phyloP scores from a whole-genome alignment of 2,329 filamentous ascomycete species.

The Aspergillus sp. region DNA sequence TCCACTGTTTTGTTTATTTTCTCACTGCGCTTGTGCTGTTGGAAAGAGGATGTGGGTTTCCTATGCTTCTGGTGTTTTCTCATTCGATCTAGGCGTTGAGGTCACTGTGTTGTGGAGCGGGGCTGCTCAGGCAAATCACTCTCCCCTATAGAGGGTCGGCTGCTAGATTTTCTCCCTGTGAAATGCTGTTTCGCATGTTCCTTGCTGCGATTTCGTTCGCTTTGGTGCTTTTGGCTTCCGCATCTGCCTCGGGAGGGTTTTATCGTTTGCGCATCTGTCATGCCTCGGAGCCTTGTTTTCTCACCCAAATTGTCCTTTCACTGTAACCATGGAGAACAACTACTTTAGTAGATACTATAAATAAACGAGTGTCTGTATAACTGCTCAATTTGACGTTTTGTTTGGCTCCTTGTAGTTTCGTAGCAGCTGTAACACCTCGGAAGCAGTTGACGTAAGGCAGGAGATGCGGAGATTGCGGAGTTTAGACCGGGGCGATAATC shows the following conservation, averaged over 20 bases:
- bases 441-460: slow-evolving; percentile 12
- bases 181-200: slow-evolving; percentile 5
- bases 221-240: slow-evolving; percentile 11
- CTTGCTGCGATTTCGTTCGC: slow-evolving; percentile 6
- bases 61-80: neutral
- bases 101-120: slow-evolving; percentile 14
- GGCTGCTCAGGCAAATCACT: slow-evolving; percentile 15
- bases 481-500: slow-evolving; percentile 22
- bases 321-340: slow-evolving; percentile 7
- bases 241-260: slow-evolving; percentile 5
- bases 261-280: slow-evolving; percentile 9
- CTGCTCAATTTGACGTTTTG: neutral
- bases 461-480: slow-evolving; percentile 27
- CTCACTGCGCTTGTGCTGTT: slow-evolving; percentile 1
- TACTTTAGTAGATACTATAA: slow-evolving; percentile 24
- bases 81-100: slow-evolving; percentile 22
- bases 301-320: slow-evolving; percentile 15
- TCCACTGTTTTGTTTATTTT: slow-evolving; percentile 16
- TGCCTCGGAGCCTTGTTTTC: neutral
- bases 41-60: slow-evolving; percentile 10
- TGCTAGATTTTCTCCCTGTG: slow-evolving; percentile 18
- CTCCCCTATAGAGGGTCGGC: slow-evolving; percentile 15
- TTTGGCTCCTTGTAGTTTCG: neutral
- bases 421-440: neutral
- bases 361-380: slow-evolving; percentile 8